A percentile compares a stretch with the other conserved stretches of the same genome.
Evolutionary conservation across 768 basidiomycete species (phyloP).

Genomic region (Chalciporus chontae): DNA sequence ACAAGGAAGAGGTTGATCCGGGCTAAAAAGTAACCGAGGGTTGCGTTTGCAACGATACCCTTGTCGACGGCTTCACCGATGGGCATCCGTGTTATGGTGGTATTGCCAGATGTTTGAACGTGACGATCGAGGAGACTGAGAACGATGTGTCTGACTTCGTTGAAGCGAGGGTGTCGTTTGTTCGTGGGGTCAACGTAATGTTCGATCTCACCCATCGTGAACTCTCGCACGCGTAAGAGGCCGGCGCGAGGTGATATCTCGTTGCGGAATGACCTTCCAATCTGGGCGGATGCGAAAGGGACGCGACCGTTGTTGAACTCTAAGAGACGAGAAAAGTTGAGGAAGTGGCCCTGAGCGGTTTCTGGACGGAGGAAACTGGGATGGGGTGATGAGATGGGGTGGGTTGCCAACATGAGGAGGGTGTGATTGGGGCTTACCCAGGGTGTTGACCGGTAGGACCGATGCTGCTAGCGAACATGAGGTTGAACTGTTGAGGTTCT

Average conservation of each 20-base stretch:
- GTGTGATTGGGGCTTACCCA: slow-evolving; percentile 25
- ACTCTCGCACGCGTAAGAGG: slow-evolving; percentile 94
- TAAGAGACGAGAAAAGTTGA: slow-evolving; percentile 94
- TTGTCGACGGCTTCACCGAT: slow-evolving; percentile 87
- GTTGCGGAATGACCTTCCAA: slow-evolving; percentile 95
- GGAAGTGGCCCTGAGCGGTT: slow-evolving; percentile 97
- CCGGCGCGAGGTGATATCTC: slow-evolving; percentile 98
- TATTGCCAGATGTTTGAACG: slow-evolving; percentile 75
- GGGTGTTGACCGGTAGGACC: slow-evolving; percentile 97
- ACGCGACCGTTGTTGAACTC: slow-evolving; percentile 98
- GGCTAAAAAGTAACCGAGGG: slow-evolving; percentile 95
- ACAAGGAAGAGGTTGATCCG: slow-evolving; percentile 86
- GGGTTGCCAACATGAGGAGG: too few species aligned
- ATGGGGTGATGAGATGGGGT: too few species aligned
- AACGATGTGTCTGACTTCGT: slow-evolving; percentile 70
- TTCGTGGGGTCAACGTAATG: slow-evolving; percentile 95
- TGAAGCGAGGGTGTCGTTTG: slow-evolving; percentile 84
- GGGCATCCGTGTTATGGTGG: slow-evolving; percentile 57
- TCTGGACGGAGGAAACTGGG: slow-evolving; percentile 86
- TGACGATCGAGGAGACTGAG: slow-evolving; percentile 78
- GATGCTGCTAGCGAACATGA: slow-evolving; percentile 98
- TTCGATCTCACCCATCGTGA: slow-evolving; percentile 99
- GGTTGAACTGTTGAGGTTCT: slow-evolving; percentile 94
- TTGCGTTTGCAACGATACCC: slow-evolving; percentile 93
- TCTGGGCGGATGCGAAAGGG: slow-evolving; percentile 96